Percentiles rank a stretch among this genome's conserved stretches.
Conservation (phyloP, 768 basidiomycete species). For the Calocybe indica region DNA sequence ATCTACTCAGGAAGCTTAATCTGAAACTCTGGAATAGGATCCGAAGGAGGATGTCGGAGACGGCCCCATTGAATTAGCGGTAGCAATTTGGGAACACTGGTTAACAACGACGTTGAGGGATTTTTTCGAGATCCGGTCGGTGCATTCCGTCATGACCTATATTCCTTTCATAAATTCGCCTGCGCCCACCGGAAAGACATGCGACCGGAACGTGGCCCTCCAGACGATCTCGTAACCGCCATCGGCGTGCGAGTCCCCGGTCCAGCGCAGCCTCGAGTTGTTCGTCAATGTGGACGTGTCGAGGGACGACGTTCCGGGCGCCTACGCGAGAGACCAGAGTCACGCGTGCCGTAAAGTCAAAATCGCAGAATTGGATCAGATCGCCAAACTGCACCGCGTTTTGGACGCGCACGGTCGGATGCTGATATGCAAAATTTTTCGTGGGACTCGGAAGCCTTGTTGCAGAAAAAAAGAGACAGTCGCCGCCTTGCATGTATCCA, state of each 20-base stretch:
- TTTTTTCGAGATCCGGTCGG: too few relatives aligned
- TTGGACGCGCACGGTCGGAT: conserved; percentile 45
- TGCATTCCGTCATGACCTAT: too few relatives aligned
- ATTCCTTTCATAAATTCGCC: too few relatives aligned
- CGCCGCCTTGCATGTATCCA: conserved; percentile 50
- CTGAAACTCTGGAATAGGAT: too few relatives aligned
- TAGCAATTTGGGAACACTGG: too few relatives aligned
- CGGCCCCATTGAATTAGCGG: too few relatives aligned
- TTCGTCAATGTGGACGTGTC: conserved; percentile 45
- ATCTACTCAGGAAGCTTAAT: too few relatives aligned
- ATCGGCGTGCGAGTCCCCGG: too few relatives aligned
- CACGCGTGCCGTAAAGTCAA: conserved; percentile 43
- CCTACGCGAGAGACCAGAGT: conserved; percentile 51
- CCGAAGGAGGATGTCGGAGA: too few relatives aligned
- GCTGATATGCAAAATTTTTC: conserved; percentile 53
- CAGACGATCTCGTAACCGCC: too few relatives aligned
- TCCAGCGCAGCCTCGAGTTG: conserved; percentile 22
- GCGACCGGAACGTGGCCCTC: conserved; percentile 30
- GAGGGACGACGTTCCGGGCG: conserved; percentile 43
- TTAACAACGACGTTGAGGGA: too few relatives aligned
- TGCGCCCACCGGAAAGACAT: conserved; percentile 40
- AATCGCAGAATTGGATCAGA: conserved; percentile 46
- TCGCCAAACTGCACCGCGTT: conserved; percentile 51
- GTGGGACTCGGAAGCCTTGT: conserved; percentile 44
- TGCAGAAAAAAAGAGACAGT: conserved; percentile 45